Evolutionary conservation across 1,284 basidiomycete species (phyloP), one percentile per base, ranked within the genome.

Genomic region (Filobasidium uniguttulatum): DNA sequence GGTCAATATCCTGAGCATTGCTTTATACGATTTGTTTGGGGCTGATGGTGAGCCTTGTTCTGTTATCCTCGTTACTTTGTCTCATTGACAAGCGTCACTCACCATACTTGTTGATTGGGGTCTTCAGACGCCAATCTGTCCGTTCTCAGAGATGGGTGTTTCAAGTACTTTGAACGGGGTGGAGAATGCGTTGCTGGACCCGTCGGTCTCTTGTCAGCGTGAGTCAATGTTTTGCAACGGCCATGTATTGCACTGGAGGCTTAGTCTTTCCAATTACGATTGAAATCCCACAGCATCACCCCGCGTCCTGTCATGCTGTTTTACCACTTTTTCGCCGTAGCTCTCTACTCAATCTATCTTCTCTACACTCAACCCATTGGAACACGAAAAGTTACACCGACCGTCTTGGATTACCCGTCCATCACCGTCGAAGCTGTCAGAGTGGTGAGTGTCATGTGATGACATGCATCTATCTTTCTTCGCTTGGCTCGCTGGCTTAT

Each of bases 101-200:
- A 17, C 46, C 26, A 37, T 62, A 47, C 46, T n/a, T n/a, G 3
- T 46, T 38, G 9, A 37, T 38, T 15, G 38, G 54, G 7, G 22
- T 12, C 10, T 9, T n/a, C 58, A 87, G 86, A 83, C 57, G 79
- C 81, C 48, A 73, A 77, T 46, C 77, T 98, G 7, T 79, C 75
- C n/a, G 81, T 93, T 0, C 79, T 99, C 12, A 77, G 87, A 54
- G 81, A 80, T 31, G 93, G 93, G 0, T 98, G 94, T 70, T 96
- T 98, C 77, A 87, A 87, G 64, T 99, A 98, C 71, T 96, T 99
- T 63, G 87, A 96, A 65, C 76, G 78, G 6, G 93, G 93, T 20
- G 94, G 93, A 0, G 80, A 88, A 60, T 88, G 88, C 61, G 69
- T 97, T 48, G 75, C 78, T 28, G 93, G 85, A 1, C 94, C 94